Conservation (phyloP, 179 eudicot species). For the Heliamphora pulchella region DNA sequence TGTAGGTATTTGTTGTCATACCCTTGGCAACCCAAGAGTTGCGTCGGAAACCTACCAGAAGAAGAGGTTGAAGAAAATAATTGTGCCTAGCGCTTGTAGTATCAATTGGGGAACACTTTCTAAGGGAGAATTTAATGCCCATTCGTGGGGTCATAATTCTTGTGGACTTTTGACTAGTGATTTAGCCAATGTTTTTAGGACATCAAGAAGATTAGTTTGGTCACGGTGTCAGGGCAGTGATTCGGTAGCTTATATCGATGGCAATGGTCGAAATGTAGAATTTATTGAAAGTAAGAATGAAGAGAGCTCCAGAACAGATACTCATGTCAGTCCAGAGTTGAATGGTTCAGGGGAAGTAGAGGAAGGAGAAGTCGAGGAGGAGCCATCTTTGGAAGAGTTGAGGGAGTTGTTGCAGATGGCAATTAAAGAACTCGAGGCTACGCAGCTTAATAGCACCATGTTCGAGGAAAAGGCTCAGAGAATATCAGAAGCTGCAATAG, state of each 20-base stretch:
- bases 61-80: conserved; percentile 36
- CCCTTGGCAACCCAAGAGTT: conserved; percentile 29
- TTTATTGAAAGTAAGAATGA: conserved; percentile 22
- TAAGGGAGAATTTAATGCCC: conserved; percentile 27
- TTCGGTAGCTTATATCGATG: conserved; percentile 55
- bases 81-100: conserved; percentile 19
- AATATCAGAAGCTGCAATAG: conserved; percentile 81
- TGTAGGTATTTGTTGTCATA: conserved; percentile 25
- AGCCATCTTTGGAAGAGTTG: conserved; percentile 49
- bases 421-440: conserved; percentile 70
- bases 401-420: conserved; percentile 59
- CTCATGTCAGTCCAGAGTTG: conserved; percentile 26
- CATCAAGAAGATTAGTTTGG: conserved; percentile 23
- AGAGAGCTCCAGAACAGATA: conserved; percentile 12
- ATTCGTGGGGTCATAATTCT: conserved; percentile 21
- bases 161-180: conserved; percentile 21
- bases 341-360: conserved; percentile 30
- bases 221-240: conserved; percentile 66
- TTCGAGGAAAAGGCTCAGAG: conserved; percentile 89
- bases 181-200: conserved; percentile 18
- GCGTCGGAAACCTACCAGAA: conserved; percentile 24
- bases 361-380: conserved; percentile 37
- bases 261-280: conserved; percentile 41
- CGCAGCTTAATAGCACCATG: conserved; percentile 64
- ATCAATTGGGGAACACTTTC: conserved; percentile 15